These are phyloP conservation scores for Cicer chorassanicum DNA, from an alignment of 306 rosid species.

Conservation along the genomic window DNA sequence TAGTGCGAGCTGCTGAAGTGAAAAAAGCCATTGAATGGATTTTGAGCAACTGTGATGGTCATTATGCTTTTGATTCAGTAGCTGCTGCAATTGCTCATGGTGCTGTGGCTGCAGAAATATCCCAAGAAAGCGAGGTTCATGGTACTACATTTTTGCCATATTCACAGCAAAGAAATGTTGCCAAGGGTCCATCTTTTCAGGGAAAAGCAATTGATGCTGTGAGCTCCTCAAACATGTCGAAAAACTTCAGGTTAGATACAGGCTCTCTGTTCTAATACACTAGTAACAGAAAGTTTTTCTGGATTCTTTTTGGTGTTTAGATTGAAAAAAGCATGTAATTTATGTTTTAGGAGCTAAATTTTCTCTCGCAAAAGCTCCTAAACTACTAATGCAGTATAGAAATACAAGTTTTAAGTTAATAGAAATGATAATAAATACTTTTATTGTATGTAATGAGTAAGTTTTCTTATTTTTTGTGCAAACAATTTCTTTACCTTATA, in stretches of 20 bases:
- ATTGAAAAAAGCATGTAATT: not conserved
- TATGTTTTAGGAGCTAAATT: not conserved
- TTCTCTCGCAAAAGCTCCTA: not conserved
- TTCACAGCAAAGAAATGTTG: slow-evolving; percentile 60
- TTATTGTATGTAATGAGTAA: slow-evolving; percentile 22
- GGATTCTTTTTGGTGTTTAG: slow-evolving; percentile 31
- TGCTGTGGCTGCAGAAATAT: slow-evolving; percentile 72
- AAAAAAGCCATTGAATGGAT: slow-evolving; percentile 96
- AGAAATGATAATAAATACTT: not conserved
- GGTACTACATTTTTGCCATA: slow-evolving; percentile 51
- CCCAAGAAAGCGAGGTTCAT: slow-evolving; percentile 66
- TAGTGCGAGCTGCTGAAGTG: slow-evolving; percentile 95
- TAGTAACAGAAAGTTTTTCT: slow-evolving; percentile 31
- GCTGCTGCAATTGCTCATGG: slow-evolving; percentile 94
- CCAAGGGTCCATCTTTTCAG: slow-evolving; percentile 61
- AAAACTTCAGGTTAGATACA: slow-evolving; percentile 80
- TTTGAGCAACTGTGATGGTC: slow-evolving; percentile 88
- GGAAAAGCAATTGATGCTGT: slow-evolving; percentile 75
- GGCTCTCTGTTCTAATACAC: slow-evolving; percentile 35
- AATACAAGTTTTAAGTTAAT: slow-evolving; percentile 7
- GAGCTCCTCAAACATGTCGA: slow-evolving; percentile 83
- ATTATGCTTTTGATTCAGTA: slow-evolving; percentile 94
- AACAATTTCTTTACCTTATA: not conserved
- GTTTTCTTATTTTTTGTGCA: not conserved
- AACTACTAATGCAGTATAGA: slow-evolving; percentile 10